phyloP scores from a whole-genome alignment of 257 asterid genomes.

The Fraxinus cuspidata region DNA sequence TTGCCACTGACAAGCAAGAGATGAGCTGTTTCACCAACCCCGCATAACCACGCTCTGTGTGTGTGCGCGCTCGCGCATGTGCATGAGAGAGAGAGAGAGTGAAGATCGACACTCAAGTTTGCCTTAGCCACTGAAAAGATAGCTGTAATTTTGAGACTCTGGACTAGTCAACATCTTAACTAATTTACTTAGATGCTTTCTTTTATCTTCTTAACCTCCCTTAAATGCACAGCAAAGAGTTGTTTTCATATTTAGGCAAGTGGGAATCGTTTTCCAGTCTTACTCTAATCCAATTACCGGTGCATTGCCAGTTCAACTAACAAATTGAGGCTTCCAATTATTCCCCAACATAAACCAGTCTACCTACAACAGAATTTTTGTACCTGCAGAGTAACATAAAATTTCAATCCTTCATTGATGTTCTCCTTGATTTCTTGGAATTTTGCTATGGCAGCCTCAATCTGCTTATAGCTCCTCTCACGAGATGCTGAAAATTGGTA shows the following conservation, averaged over 20 bases:
- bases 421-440: conserved; percentile 88
- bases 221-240: neutral
- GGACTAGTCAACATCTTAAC: conserved; percentile 11
- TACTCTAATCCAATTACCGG: neutral
- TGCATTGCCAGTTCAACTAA: neutral
- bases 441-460: conserved; percentile 91
- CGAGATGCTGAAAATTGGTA: conserved; percentile 72
- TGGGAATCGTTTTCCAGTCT: neutral
- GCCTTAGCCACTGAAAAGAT: neutral
- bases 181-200: neutral
- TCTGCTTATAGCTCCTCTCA: conserved; percentile 83
- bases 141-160: neutral
- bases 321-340: conserved; percentile 17
- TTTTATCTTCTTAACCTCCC: neutral
- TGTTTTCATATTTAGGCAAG: neutral
- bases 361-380: conserved; percentile 9
- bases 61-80: neutral
- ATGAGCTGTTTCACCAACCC: neutral
- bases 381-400: conserved; percentile 97
- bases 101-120: neutral
- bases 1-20: neutral
- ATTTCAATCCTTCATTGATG: conserved; percentile 93
- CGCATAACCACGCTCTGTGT: neutral
- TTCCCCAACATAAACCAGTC: conserved; percentile 8
- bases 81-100: neutral